Conservation (phyloP, 2,329 filamentous ascomycete species). For the Epichloe sp. region DNA sequence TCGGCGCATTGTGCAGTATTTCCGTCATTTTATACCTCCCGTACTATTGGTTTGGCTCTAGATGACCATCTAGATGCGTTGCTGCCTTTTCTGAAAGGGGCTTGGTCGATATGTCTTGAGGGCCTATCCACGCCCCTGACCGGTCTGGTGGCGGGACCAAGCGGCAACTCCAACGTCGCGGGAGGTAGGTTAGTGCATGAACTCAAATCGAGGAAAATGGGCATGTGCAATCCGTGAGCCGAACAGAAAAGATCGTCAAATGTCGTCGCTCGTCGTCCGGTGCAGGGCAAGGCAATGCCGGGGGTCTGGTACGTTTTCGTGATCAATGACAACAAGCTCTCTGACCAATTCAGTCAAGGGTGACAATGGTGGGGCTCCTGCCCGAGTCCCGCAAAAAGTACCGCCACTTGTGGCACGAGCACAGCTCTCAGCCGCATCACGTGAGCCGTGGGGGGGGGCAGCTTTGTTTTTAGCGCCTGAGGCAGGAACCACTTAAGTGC, state of each 20-base stretch:
- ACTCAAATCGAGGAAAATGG: neutral
- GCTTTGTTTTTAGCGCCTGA: slow-evolving; percentile 14
- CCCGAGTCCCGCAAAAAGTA: neutral
- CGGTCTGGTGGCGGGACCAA: neutral
- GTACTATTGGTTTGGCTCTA: neutral
- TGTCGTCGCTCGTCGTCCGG: neutral
- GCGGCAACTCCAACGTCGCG: neutral
- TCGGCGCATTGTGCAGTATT: slow-evolving; percentile 85
- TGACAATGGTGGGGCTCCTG: neutral
- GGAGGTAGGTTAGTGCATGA: neutral
- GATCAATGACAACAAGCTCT: neutral
- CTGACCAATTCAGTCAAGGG: neutral
- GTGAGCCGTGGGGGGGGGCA: slow-evolving; percentile 10
- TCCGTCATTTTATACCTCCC: slow-evolving; percentile 33
- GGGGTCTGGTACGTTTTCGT: neutral
- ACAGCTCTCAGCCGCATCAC: slow-evolving; percentile 12
- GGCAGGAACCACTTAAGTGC: slow-evolving; percentile 24
- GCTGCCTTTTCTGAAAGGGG: neutral
- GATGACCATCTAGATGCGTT: neutral
- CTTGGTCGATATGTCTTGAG: neutral
- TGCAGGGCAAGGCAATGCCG: neutral
- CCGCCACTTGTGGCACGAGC: neutral
- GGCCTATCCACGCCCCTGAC: slow-evolving; percentile 1
- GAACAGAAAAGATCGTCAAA: neutral
- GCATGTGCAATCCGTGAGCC: neutral